Base-by-base conservation (phyloP, 179 eudicot genomes). In the Vitellaria paradoxa region DNA sequence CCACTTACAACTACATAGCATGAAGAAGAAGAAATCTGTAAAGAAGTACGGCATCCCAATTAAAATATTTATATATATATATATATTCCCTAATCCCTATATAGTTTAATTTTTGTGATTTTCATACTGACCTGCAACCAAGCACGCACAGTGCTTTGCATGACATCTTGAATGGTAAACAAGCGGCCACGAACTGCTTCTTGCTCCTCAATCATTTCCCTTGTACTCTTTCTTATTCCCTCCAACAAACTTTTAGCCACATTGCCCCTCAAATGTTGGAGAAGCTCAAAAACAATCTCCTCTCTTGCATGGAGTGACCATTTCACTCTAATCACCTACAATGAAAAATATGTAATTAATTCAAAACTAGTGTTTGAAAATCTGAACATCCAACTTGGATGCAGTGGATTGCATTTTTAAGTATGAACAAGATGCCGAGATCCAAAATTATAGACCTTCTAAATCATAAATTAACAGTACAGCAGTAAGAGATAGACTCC, bases 261-360 rank as follows among this genome's bases (percentile, higher is more conserved):
- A 78, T 80, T 83, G 53, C 97, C 98, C 56, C 86, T 92, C 71
- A 94, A 78, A 79, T 88, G 97, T 78, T 93, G 98, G 70, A 91
- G 87, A 88, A 94, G 97, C 89, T 94, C 98, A 87, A 91, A 94
- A 49, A 93, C 85, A 76, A 94, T 94, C 85, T 94, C 98, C 82
- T 94, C 98, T 82, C 98, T 88, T 30, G 98, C 98, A 83, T 94
- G 98, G 64, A 94, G 97, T 46, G 97, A 90, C 97, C 98, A 94
- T 88, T 94, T 94, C 60, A 94, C 98, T 84, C 98, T 85, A 73
- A 94, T 94, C 76, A 92, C 97, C 98, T 92, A 79, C 49, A 80
- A 30, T 64, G 26, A 46, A 9, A 56, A 18, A 56, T 45, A 24
- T 55, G 59, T 64, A 79, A 42, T 14, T 11, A 50, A 71, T 40